Base-by-base conservation (phyloP, 306 rosid species). In the Pyrus pyrifolia region DNA sequence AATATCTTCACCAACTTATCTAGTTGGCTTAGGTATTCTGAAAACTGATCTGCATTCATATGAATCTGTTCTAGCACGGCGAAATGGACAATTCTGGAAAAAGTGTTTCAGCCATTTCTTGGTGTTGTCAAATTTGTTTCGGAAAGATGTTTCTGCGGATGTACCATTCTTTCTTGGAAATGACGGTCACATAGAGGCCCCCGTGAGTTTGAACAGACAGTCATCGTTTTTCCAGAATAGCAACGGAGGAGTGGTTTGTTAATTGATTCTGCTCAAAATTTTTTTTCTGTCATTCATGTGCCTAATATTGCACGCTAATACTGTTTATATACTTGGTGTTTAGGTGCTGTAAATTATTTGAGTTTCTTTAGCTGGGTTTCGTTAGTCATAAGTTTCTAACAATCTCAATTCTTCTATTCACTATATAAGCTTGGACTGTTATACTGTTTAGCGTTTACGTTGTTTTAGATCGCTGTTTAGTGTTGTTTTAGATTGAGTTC, bases 191-290 rank as follows among this genome's bases (percentile, higher is more conserved):
- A 80, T 89, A 49, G 97, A 90, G 86, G 87, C 87, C 78, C 79
- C 78, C 74, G 92, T 90, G 73, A 85, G 80, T 71, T 87, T 90
- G 92, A 91, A 81, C 83, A 85, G 87, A 33, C 88, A 79, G 51
- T 78, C 90, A 40, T 92, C 97, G 12, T 88, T 82, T 81, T 86
- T 92, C 78, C 90, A 78, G 85, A 92, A 89, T 91, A 84, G 90
- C 85, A 85, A 76, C 75, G 80, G 86, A 82, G 69, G 80, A 69
- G 81, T 88, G 96, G 98, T 95, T 84, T 89, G 96, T 89, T 86
- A 67, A 77, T 82, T 80, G 60, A 79, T 83, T 70, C 78, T 77
- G 55, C 42, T 73, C 59, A 75, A 25, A 31, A 66, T 74, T 30
- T 30, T 6, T 51, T 51, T 38, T 38, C 42, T 0, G 63, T 74